These are phyloP conservation scores for Wickerhamomyces hampshirensis DNA, from an alignment of 805 yeast species.

Conservation along the genomic window DNA sequence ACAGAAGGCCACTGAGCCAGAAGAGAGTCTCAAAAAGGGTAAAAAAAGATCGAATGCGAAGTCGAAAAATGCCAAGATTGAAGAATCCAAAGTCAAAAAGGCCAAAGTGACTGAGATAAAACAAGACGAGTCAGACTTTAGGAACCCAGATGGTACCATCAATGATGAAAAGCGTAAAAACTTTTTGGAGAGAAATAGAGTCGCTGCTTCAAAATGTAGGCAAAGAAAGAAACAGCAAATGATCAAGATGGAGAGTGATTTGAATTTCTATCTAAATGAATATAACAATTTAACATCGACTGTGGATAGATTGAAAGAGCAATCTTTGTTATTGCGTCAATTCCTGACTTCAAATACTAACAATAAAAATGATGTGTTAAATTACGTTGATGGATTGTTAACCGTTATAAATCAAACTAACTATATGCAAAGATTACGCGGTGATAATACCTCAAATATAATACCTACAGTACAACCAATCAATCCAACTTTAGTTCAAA, in stretches of 20 bases:
- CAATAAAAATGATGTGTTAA: conserved; percentile 38
- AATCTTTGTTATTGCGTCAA: conserved; percentile 44
- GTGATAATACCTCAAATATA: conserved; percentile 22
- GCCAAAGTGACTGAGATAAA: neutral
- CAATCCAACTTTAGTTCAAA: conserved; percentile 23
- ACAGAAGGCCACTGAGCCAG: neutral
- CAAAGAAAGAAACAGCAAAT: conserved; percentile 90
- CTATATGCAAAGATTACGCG: conserved; percentile 24
- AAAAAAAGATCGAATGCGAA: conserved; percentile 5
- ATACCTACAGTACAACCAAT: conserved; percentile 27
- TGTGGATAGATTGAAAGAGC: conserved; percentile 53
- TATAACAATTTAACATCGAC: conserved; percentile 62
- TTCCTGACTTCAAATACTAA: conserved; percentile 30
- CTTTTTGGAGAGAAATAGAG: conserved; percentile 83
- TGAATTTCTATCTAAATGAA: conserved; percentile 63
- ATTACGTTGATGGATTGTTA: conserved; percentile 28
- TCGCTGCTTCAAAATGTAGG: conserved; percentile 94
- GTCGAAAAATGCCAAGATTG: neutral
- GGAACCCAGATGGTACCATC: conserved; percentile 31
- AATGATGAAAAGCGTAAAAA: conserved; percentile 73
- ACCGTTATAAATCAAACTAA: conserved; percentile 19
- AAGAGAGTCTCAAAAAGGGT: conserved; percentile 3
- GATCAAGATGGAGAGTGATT: conserved; percentile 75
- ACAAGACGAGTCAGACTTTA: conserved; percentile 1
- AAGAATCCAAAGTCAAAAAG: conserved; percentile 6